Percentiles rank a stretch among this genome's conserved stretches.
These are phyloP conservation scores for Aspergillus conjunctus DNA, from an alignment of 495 filamentous ascomycete genomes.

Conservation along the genomic window DNA sequence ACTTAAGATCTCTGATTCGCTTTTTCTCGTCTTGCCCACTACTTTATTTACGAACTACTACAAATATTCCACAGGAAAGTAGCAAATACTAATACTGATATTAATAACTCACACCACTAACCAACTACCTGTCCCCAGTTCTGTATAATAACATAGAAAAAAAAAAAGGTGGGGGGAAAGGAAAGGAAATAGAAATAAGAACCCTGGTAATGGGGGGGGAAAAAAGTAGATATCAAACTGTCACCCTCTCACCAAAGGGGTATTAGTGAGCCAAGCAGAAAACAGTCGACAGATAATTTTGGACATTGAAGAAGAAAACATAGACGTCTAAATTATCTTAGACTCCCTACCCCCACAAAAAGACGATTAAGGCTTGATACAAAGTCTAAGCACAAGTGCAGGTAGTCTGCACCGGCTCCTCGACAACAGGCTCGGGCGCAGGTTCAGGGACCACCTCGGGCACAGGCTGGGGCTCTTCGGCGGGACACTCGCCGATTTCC, in stretches of 20 bases:
- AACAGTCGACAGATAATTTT: too few relatives aligned
- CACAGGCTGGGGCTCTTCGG: constrained; percentile 14
- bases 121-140: background rate
- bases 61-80: too few relatives aligned
- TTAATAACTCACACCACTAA: background rate
- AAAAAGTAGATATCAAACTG: too few relatives aligned
- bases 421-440: constrained; percentile 8
- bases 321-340: background rate
- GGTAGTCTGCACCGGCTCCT: background rate
- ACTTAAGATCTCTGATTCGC: background rate
- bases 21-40: background rate
- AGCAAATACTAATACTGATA: background rate
- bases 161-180: background rate
- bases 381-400: background rate
- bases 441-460: constrained; percentile 8
- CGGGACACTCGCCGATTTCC: constrained; percentile 14
- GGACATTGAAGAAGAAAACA: background rate
- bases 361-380: background rate
- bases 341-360: background rate
- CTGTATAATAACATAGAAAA: background rate
- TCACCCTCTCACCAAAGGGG: too few relatives aligned
- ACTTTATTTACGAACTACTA: background rate
- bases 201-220: too few relatives aligned
- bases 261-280: too few relatives aligned
- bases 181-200: background rate